Percentiles rank a stretch among this genome's conserved stretches.
These are phyloP conservation scores for Cytidiella melzeri DNA, from an alignment of 768 basidiomycete species.

Conservation along the genomic window DNA sequence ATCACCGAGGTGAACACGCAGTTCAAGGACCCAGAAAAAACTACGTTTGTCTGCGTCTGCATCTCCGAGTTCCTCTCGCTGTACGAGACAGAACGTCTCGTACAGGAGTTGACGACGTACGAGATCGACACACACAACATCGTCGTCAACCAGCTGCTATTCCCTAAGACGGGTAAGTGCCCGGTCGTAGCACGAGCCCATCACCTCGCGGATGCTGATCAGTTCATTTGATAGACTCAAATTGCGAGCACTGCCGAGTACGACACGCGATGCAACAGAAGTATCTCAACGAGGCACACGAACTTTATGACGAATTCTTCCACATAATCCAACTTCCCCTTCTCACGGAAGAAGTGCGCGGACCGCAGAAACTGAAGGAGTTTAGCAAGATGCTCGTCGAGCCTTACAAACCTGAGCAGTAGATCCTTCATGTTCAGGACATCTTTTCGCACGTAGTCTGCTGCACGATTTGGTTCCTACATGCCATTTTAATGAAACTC, in stretches of 20 bases:
- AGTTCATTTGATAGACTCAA: constrained; percentile 52
- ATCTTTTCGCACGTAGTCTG: not conserved
- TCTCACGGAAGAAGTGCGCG: constrained; percentile 94
- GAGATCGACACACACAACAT: constrained; percentile 99
- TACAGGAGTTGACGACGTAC: constrained; percentile 91
- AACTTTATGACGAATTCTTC: constrained; percentile 97
- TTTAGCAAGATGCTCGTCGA: constrained; percentile 90
- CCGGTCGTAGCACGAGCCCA: not conserved
- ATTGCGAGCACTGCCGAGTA: constrained; percentile 93
- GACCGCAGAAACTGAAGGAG: constrained; percentile 86
- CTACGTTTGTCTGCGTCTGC: constrained; percentile 97
- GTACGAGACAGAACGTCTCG: constrained; percentile 97
- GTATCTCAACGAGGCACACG: constrained; percentile 93
- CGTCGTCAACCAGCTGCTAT: constrained; percentile 94
- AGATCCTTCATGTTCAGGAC: not conserved
- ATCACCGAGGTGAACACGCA: constrained; percentile 99
- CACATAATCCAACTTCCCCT: constrained; percentile 92
- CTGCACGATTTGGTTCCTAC: not conserved
- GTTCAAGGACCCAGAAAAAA: constrained; percentile 99
- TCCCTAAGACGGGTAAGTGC: constrained; percentile 78
- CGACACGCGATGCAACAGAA: constrained; percentile 98
- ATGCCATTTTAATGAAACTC: not conserved
- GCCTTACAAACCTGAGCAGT: constrained; percentile 54
- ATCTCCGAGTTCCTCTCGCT: constrained; percentile 98
- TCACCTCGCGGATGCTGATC: not conserved